These are phyloP conservation scores for Ciborinia camelliae DNA, from an alignment of 2,329 filamentous ascomycete species.

Conservation along the genomic window DNA sequence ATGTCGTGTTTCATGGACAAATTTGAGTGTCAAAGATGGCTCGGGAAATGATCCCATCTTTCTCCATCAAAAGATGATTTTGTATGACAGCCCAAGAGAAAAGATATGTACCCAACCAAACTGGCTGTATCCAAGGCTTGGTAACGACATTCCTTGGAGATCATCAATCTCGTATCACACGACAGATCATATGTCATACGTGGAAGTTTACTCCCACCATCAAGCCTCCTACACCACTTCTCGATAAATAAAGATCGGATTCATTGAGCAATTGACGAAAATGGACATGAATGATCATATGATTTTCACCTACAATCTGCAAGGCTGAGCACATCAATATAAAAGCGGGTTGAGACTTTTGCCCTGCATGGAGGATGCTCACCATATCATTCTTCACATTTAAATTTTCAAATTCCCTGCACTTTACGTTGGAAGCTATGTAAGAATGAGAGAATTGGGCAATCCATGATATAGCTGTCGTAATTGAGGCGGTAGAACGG, in stretches of 20 bases:
- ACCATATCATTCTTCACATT: not conserved
- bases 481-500: not conserved
- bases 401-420: not conserved
- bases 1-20: constrained; percentile 17
- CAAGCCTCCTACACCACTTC: not conserved
- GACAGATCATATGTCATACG: constrained; percentile 27
- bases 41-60: not conserved
- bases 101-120: not conserved
- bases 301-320: constrained; percentile 16
- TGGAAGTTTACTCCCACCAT: not conserved
- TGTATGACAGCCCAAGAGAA: constrained; percentile 6
- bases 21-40: not conserved
- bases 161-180: constrained; percentile 25
- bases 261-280: not conserved
- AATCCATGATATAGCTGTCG: no score
- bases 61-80: constrained; percentile 3
- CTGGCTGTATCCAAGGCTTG: constrained; percentile 1
- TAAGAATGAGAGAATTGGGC: constrained; percentile 5
- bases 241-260: not conserved
- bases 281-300: constrained; percentile 5
- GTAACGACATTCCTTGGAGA: constrained; percentile 16
- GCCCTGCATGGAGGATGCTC: constrained; percentile 7
- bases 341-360: not conserved
- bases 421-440: constrained; percentile 2
- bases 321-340: constrained; percentile 19